Percentiles rank a stretch among this genome's conserved stretches.
Conservation (phyloP, 2,329 filamentous ascomycete genomes). For the Blastomyces gilchristii region DNA sequence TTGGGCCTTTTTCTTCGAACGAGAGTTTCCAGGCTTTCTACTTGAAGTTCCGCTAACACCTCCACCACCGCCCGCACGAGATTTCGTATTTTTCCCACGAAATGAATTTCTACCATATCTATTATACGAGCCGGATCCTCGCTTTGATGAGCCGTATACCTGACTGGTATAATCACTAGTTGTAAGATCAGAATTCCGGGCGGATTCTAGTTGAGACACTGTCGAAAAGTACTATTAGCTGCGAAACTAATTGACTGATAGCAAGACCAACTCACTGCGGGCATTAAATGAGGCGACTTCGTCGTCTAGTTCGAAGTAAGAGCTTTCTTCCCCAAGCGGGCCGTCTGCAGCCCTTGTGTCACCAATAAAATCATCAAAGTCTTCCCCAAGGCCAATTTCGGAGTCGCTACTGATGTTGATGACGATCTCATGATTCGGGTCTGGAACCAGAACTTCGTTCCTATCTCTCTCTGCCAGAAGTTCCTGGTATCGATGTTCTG, state of each 20-base stretch:
- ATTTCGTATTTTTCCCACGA: neutral
- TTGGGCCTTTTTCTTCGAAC: slow-evolving; percentile 11
- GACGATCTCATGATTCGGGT: slow-evolving; percentile 38
- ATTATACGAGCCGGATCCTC: slow-evolving; percentile 1
- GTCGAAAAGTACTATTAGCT: slow-evolving; percentile 3
- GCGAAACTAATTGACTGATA: neutral
- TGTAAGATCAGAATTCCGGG: slow-evolving; percentile 3
- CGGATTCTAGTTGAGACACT: slow-evolving; percentile 16
- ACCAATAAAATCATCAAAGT: slow-evolving; percentile 8
- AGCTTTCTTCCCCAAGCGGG: slow-evolving; percentile 15
- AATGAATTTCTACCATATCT: neutral
- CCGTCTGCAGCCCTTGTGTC: neutral
- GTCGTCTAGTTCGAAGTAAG: slow-evolving; percentile 18
- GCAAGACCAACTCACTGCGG: slow-evolving; percentile 14
- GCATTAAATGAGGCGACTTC: slow-evolving; percentile 16
- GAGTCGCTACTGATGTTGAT: slow-evolving; percentile 37
- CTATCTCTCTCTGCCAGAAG: slow-evolving; percentile 37
- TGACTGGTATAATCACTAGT: slow-evolving; percentile 1
- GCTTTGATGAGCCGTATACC: slow-evolving; percentile 1
- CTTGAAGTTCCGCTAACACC: slow-evolving; percentile 8
- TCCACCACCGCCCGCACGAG: slow-evolving; percentile 7
- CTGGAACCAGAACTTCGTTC: slow-evolving; percentile 37
- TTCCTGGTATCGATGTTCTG: slow-evolving; percentile 33
- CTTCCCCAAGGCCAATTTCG: slow-evolving; percentile 19
- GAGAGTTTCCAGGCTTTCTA: slow-evolving; percentile 12